phyloP scores from a whole-genome alignment of 164 flowering plant genomes.

The Tetrastigma voinierianum region DNA sequence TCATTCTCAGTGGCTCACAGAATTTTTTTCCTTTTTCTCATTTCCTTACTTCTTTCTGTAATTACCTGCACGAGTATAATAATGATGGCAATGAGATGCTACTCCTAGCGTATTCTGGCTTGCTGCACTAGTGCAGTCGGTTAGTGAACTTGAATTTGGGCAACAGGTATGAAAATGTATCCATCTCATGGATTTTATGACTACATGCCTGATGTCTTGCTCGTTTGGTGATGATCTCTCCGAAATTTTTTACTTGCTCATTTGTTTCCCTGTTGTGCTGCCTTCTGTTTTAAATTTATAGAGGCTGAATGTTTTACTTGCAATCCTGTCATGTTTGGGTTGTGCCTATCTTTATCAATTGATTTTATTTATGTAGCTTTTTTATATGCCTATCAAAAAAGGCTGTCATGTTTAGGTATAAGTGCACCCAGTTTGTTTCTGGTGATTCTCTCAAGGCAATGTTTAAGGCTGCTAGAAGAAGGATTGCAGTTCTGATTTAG shows the following conservation, averaged over 20 bases:
- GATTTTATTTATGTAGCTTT: no score
- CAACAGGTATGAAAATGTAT: constrained; percentile 61
- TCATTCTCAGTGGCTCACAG: background rate
- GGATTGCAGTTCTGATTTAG: no score
- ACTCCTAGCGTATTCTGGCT: constrained; percentile 94
- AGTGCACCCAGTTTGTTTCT: no score
- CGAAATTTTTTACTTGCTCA: background rate
- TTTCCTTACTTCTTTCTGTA: background rate
- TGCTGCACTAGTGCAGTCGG: constrained; percentile 74
- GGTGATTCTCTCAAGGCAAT: no score
- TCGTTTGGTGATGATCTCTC: background rate
- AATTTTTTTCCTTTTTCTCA: background rate
- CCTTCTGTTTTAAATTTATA: background rate
- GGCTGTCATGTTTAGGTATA: no score
- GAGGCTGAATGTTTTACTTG: background rate
- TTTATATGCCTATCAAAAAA: no score
- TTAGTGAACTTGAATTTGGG: constrained; percentile 96
- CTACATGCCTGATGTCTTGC: background rate
- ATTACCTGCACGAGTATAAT: constrained; percentile 65
- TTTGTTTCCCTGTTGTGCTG: background rate
- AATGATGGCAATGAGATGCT: constrained; percentile 89
- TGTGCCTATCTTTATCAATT: no score
- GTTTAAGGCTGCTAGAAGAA: no score
- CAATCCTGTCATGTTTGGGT: background rate
- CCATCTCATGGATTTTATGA: constrained; percentile 1